A percentile compares a stretch with the other conserved stretches of the same genome.
Evolutionary conservation across 495 filamentous ascomycete genomes (phyloP).

Genomic region (Aspergillus haitiensis): DNA sequence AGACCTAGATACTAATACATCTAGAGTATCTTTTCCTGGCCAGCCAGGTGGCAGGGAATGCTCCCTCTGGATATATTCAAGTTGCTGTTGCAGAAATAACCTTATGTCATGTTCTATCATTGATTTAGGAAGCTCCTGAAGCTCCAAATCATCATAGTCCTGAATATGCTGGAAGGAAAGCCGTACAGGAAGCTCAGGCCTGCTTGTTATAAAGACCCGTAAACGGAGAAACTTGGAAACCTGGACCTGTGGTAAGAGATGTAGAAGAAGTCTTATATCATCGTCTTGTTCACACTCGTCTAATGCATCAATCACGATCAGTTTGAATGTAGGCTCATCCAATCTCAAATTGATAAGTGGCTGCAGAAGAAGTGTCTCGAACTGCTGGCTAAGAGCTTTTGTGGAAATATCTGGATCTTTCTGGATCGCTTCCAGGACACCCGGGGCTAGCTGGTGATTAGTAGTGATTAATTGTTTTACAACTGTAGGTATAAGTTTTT

Average conservation of each 20-base stretch:
- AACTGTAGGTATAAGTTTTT: conserved; percentile 45
- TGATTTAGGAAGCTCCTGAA: conserved; percentile 20
- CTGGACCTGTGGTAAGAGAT: conserved; percentile 25
- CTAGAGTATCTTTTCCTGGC: conserved; percentile 32
- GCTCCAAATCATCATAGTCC: conserved; percentile 8
- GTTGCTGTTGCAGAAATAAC: conserved; percentile 21
- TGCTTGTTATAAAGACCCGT: conserved; percentile 34
- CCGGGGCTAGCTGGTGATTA: conserved; percentile 26
- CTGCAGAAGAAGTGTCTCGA: conserved; percentile 44
- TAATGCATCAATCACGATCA: conserved; percentile 49
- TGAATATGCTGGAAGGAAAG: conserved; percentile 22
- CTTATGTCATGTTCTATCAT: conserved; percentile 28
- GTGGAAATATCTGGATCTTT: conserved; percentile 29
- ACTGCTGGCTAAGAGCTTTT: conserved; percentile 38
- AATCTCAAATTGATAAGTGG: conserved; percentile 27
- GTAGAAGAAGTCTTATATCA: conserved; percentile 33
- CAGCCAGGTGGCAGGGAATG: conserved; percentile 26
- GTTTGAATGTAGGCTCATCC: conserved; percentile 7
- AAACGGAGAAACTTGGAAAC: conserved; percentile 13
- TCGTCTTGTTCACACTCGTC: conserved; percentile 48
- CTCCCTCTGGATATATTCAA: conserved; percentile 18
- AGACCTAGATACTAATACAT: conserved; percentile 16
- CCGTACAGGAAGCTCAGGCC: conserved; percentile 45
- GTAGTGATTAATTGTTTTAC: conserved; percentile 36
- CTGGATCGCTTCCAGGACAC: conserved; percentile 39